Conservation (phyloP, 495 filamentous ascomycete species). For the Chlorociboria aeruginascens region DNA sequence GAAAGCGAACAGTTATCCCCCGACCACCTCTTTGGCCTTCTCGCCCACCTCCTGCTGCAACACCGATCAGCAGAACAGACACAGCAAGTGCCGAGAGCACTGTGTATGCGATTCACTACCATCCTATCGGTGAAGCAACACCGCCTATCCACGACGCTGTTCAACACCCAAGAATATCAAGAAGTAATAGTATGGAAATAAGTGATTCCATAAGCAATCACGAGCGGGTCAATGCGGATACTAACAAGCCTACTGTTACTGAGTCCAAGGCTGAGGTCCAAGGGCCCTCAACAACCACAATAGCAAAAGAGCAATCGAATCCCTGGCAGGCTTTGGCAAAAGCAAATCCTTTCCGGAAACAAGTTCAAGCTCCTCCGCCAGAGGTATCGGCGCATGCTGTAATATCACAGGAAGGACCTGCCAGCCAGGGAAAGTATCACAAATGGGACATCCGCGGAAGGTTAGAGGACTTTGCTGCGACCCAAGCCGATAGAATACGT, state of each 20-base stretch:
- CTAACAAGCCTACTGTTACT: slow-evolving; percentile 11
- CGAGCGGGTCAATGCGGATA: slow-evolving; percentile 18
- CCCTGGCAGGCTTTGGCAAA: slow-evolving; percentile 11
- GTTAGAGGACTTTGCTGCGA: slow-evolving; percentile 16
- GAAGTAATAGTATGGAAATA: slow-evolving; percentile 7
- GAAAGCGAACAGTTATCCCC: not conserved
- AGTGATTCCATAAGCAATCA: not conserved
- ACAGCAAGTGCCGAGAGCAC: slow-evolving; percentile 59
- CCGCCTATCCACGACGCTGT: slow-evolving; percentile 26
- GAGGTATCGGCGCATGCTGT: slow-evolving; percentile 13
- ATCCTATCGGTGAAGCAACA: slow-evolving; percentile 62
- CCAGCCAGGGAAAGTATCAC: slow-evolving; percentile 16
- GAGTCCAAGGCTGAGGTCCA: slow-evolving; percentile 7
- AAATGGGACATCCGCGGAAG: slow-evolving; percentile 8
- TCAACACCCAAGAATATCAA: not conserved
- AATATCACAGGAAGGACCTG: slow-evolving; percentile 11
- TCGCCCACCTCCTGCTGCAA: slow-evolving; percentile 15
- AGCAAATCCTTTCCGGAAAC: slow-evolving; percentile 23
- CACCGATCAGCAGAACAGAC: slow-evolving; percentile 20
- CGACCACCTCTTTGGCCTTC: slow-evolving; percentile 18
- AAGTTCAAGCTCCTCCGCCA: slow-evolving; percentile 17
- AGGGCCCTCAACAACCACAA: not conserved
- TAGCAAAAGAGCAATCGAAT: not conserved
- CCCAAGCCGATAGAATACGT: slow-evolving; percentile 23
- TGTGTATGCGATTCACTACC: slow-evolving; percentile 73